These are phyloP conservation scores for Epicoccum nigrum DNA, from an alignment of 2,329 filamentous ascomycete genomes.

Conservation along the genomic window DNA sequence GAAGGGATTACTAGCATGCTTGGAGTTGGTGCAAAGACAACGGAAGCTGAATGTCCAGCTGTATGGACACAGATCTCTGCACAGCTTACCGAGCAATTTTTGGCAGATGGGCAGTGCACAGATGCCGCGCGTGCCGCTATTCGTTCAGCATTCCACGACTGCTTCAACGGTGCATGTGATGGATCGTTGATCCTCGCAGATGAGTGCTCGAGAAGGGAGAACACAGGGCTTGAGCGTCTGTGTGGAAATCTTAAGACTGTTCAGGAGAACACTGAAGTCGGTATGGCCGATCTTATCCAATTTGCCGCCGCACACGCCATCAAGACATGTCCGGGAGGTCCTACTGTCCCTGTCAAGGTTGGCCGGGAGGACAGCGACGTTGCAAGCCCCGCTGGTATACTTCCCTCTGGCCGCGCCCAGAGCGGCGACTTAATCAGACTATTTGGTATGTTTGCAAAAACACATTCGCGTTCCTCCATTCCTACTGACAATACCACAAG, in stretches of 20 bases:
- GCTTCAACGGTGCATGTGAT: conserved; percentile 46
- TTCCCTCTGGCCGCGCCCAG: conserved; percentile 27
- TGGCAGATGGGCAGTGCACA: conserved; percentile 43
- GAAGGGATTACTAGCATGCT: no score
- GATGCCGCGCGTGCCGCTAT: conserved; percentile 46
- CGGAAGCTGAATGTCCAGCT: conserved; percentile 27
- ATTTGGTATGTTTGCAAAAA: conserved; percentile 30
- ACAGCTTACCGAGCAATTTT: conserved; percentile 41
- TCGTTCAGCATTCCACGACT: conserved; percentile 44
- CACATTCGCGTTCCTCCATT: no score
- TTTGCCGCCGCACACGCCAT: conserved; percentile 48
- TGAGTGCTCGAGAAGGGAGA: conserved; percentile 45
- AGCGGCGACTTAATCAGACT: conserved; percentile 32
- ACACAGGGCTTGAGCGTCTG: conserved; percentile 54
- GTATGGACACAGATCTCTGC: conserved; percentile 44
- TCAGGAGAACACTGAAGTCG: conserved; percentile 49
- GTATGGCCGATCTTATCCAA: conserved; percentile 45
- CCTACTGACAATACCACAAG: conserved; percentile 1
- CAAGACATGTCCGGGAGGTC: conserved; percentile 45
- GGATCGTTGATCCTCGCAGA: conserved; percentile 45
- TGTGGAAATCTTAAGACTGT: conserved; percentile 49
- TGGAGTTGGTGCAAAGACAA: no score
- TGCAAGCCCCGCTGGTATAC: conserved; percentile 29
- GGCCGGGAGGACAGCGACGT: conserved; percentile 41
- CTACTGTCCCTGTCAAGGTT: conserved; percentile 41